Base-by-base conservation (phyloP, 495 filamentous ascomycete species). In the Neurospora sp. region DNA sequence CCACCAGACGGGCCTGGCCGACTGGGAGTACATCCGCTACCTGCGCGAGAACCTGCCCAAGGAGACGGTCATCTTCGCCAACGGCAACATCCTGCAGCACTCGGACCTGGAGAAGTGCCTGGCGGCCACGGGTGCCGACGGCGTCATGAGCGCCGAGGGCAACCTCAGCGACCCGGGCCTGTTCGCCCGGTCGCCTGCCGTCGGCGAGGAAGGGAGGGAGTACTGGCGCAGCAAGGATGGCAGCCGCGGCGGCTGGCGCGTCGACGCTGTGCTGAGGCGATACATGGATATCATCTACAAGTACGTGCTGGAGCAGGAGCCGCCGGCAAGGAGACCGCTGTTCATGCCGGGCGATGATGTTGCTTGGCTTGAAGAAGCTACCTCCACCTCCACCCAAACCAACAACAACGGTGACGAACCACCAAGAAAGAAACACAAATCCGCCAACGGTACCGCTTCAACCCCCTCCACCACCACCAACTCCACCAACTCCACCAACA, bases 51-150 rank as follows among this genome's bases (percentile, higher is more conserved):
- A 93, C 68, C 83, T 99, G 31, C 95, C 96, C 1, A 83, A 86
- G 3, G 93, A 97, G 38, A 93, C 93, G 44, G 96, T 99, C 10
- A 88, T 99, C 10, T 97, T 99, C 78, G 94, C 96, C 16, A 99
- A 99, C 79, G 96, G 96, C 18, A 98, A 98, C 77, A 91, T 97
- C 41, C 86, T 99, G 73, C 90, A 90, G 80, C 86, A 92, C 71
- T 91, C 87, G 2, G 96, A 98, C 79, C 83, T 98, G n/a, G 87
- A 89, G 41, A 79, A 79, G 40, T 99, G 96, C 77, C 82, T 98
- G 16, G 86, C 89, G 73, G 91, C 84, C n/a, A 99, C 96, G 0
- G 93, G 93, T 16, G 95, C 90, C 1, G 96, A 99, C 81, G 96
- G 87, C 16, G 91, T 99, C 40, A 98, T 99, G 96, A 93, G 89